A percentile compares a stretch with the other conserved stretches of the same genome.
phyloP scores from a whole-genome alignment of 768 basidiomycete species.

The Pleurotus ostreatus region DNA sequence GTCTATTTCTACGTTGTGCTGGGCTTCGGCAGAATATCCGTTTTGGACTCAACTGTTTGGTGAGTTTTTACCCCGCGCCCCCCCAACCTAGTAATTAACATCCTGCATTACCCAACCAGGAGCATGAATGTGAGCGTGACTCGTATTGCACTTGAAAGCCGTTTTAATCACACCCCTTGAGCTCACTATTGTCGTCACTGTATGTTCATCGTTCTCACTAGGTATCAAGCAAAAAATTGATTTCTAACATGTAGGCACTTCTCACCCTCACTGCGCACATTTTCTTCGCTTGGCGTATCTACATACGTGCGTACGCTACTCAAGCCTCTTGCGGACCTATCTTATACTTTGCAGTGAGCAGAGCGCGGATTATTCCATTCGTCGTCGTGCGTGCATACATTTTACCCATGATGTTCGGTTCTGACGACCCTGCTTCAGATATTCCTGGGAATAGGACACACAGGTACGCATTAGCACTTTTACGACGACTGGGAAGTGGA shows the following conservation, averaged over 20 bases:
- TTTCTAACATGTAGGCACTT: background rate
- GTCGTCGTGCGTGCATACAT: background rate
- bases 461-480: no score
- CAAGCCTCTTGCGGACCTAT: background rate
- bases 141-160: no score
- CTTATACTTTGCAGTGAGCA: background rate
- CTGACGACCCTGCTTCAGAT: no score
- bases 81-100: background rate
- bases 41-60: background rate
- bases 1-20: background rate
- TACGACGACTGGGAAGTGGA: no score
- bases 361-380: background rate
- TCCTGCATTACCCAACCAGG: background rate
- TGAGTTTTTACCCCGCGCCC: background rate
- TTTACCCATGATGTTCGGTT: no score
- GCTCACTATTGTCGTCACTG: no score
- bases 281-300: background rate
- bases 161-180: no score
- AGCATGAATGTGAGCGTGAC: background rate
- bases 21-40: background rate
- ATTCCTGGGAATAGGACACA: no score
- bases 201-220: no score
- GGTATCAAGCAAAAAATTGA: no score
- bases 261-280: background rate
- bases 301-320: background rate